Percentiles rank a stretch among this genome's conserved stretches.
phyloP scores from a whole-genome alignment of 495 filamentous ascomycete species.

The Achaetomiella virescens region DNA sequence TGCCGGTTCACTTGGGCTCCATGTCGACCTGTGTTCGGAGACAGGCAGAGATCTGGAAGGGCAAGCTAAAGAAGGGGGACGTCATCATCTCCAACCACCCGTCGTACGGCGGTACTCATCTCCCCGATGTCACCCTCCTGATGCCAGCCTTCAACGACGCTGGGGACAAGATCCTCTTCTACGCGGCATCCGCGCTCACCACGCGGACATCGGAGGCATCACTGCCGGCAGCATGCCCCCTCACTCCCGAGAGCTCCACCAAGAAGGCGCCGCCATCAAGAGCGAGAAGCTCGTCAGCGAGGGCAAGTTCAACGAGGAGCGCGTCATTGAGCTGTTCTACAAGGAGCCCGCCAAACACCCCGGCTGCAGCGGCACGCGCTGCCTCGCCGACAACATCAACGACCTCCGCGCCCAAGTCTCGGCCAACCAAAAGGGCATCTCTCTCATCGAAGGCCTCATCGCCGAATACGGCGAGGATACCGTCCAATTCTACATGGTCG shows the following conservation, averaged over 20 bases:
- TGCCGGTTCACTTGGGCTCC: conserved; percentile 82
- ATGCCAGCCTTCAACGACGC: conserved; percentile 78
- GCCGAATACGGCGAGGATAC: conserved; percentile 84
- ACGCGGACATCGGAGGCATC: conserved; percentile 96
- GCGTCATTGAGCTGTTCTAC: conserved; percentile 77
- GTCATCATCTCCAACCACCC: conserved; percentile 96
- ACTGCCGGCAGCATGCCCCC: conserved; percentile 96
- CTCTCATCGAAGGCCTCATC: conserved; percentile 77
- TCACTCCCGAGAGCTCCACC: conserved; percentile 83
- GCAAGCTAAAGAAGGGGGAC: conserved; percentile 83
- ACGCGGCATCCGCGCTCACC: conserved; percentile 94
- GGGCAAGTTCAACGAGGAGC: conserved; percentile 81
- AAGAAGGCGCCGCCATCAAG: conserved; percentile 92
- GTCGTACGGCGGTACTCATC: conserved; percentile 73
- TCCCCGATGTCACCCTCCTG: conserved; percentile 91
- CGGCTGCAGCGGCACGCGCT: conserved; percentile 83
- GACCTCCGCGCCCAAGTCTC: conserved; percentile 95
- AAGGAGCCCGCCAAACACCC: conserved; percentile 77
- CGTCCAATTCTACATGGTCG: conserved; percentile 93
- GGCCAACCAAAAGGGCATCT: conserved; percentile 93
- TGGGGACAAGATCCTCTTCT: conserved; percentile 87
- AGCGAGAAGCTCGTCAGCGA: conserved; percentile 90
- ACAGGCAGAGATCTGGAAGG: conserved; percentile 89
- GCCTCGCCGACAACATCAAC: conserved; percentile 88
- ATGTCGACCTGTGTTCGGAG: conserved; percentile 95